Percentiles rank a stretch among this genome's conserved stretches.
Evolutionary conservation across 179 eudicot species (phyloP).

Genomic region (Beta corolliflora): DNA sequence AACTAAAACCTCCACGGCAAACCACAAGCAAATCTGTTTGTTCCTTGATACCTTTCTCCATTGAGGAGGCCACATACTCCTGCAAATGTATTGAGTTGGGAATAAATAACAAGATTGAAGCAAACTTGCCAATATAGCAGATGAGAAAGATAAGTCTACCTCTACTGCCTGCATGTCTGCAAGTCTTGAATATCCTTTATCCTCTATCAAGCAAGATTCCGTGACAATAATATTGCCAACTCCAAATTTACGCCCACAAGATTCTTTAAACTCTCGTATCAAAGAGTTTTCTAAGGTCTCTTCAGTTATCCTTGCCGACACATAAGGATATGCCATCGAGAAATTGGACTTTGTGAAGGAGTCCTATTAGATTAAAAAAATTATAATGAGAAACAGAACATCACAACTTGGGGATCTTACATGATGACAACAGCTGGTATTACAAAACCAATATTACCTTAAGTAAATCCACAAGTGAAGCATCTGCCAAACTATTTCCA

Average conservation of each 20-base stretch:
- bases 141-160: conserved; percentile 34
- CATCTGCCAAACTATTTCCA: conserved; percentile 36
- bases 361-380: conserved; percentile 41
- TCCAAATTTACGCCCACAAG: conserved; percentile 61
- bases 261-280: conserved; percentile 64
- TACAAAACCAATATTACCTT: conserved; percentile 53
- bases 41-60: conserved; percentile 47
- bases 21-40: conserved; percentile 65
- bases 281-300: conserved; percentile 63
- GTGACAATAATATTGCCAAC: conserved; percentile 55
- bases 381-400: background rate
- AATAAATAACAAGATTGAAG: conserved; percentile 4
- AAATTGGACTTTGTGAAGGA: conserved; percentile 73
- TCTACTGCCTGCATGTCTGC: conserved; percentile 55
- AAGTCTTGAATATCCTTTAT: conserved; percentile 57
- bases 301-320: conserved; percentile 54
- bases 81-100: conserved; percentile 31
- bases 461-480: conserved; percentile 58
- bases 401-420: background rate
- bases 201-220: conserved; percentile 76
- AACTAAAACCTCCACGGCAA: conserved; percentile 53
- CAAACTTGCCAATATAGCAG: background rate
- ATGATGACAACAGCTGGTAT: background rate
- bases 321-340: conserved; percentile 88
- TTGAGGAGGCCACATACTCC: conserved; percentile 66